Evolutionary conservation across 2,329 filamentous ascomycete genomes (phyloP), one percentile per base, ranked within the genome.

Genomic region (Alternaria sp.): DNA sequence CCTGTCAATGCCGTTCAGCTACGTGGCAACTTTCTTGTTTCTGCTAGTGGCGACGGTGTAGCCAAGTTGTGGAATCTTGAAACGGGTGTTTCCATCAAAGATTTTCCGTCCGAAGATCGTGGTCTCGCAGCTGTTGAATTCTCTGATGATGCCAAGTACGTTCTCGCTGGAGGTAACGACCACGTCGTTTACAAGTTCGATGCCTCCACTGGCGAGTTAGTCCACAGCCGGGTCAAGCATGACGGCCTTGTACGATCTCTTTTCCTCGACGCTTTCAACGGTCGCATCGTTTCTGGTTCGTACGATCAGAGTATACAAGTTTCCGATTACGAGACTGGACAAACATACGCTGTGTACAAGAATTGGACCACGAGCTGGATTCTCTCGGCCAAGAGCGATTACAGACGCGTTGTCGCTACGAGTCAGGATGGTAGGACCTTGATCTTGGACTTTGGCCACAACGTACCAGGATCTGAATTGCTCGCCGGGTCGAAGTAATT

Each of bases 301-400:
- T 99, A 99, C 78, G 95, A 99, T 76, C 92, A 92, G 70, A 94
- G 94, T 71, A 94, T 99, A 76, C 96, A 96, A 76, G 93, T 98
- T 1, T 97, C 93, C 79, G 91, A 97, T 76, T 91, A 95, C 80
- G 88, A 89, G 65, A 90, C 89, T 3, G 94, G 94, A 34, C 83
- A 89, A 47, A 85, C 93, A 68, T 86, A 94, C 61, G 87, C 96
- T 63, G 89, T 93, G 69, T 94, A 97, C 72, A 91, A 93, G n/a
- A 89, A 91, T 68, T 98, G 94, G 93, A 96, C 97, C 59, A 90
- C 91, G 11, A 96, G 93, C 79, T 99, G 95, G 95, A 96, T 99
- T 73, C 82, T 99, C 60, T 94, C 92, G 65, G 95, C 95, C 52
- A 97, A 97, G 84, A 94, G 92, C 64, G 94, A 99, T 76, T 98